These are phyloP conservation scores for Immersiella caudata DNA, from an alignment of 495 filamentous ascomycete species.

Conservation along the genomic window DNA sequence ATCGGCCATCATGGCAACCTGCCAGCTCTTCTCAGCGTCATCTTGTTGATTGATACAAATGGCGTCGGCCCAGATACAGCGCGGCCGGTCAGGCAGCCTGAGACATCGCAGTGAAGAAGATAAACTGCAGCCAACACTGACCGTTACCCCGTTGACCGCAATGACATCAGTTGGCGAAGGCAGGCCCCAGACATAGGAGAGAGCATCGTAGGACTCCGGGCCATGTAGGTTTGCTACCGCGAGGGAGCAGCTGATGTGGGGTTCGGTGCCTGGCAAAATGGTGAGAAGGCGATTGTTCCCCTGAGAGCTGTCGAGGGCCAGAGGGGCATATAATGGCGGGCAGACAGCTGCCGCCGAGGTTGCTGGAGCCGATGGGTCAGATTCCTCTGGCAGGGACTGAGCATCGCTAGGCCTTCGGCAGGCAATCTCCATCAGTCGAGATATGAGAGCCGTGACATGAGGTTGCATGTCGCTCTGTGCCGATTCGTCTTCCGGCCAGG, in stretches of 20 bases:
- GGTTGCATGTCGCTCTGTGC: not conserved
- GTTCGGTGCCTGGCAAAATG: not conserved
- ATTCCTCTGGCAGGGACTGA: not conserved
- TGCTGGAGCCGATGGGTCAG: not conserved
- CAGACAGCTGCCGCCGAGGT: not conserved
- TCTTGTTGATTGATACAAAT: not conserved
- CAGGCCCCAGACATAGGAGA: not conserved
- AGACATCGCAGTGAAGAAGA: not conserved
- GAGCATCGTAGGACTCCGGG: not conserved
- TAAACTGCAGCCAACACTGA: not conserved
- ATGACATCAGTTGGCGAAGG: not conserved
- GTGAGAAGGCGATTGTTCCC: not conserved
- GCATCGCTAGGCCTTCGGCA: not conserved
- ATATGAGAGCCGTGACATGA: not conserved
- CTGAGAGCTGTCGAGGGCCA: not conserved
- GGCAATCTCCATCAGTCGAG: not conserved
- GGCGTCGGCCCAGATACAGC: not conserved
- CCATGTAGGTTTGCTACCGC: not conserved
- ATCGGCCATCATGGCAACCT: conserved; percentile 1
- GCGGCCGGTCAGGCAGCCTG: not conserved
- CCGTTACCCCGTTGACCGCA: not conserved
- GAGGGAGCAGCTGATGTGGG: not conserved
- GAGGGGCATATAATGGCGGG: not conserved
- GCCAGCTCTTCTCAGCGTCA: not conserved
- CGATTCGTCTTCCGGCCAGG: not conserved